phyloP scores from a whole-genome alignment of 345 rosid species.

The Dovyalis caffra region DNA sequence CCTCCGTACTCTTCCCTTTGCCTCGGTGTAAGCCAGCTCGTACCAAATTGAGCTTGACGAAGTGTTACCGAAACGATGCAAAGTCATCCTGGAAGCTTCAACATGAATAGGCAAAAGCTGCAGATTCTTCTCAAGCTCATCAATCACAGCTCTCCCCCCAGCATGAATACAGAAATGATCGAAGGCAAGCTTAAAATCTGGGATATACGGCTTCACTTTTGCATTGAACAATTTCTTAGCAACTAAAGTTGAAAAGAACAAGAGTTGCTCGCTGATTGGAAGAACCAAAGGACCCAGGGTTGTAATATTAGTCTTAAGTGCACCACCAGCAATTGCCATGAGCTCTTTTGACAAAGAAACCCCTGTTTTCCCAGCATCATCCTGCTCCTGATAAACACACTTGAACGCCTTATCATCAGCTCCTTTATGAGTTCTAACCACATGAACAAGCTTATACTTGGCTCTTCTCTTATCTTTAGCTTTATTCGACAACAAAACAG shows the following conservation, averaged over 20 bases:
- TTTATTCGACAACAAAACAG: slow-evolving; percentile 67
- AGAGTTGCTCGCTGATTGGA: slow-evolving; percentile 82
- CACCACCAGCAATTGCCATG: slow-evolving; percentile 88
- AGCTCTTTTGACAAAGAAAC: slow-evolving; percentile 88
- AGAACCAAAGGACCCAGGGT: slow-evolving; percentile 90
- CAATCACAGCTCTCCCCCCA: slow-evolving; percentile 90
- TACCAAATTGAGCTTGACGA: slow-evolving; percentile 95
- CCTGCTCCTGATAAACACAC: slow-evolving; percentile 90
- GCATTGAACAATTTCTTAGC: slow-evolving; percentile 58
- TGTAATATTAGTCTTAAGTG: slow-evolving; percentile 80
- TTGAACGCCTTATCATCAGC: slow-evolving; percentile 79
- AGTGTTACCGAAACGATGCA: slow-evolving; percentile 88
- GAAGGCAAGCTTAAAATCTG: slow-evolving; percentile 91
- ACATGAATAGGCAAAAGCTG: slow-evolving; percentile 66
- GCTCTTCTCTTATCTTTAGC: slow-evolving; percentile 51
- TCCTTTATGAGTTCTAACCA: slow-evolving; percentile 90
- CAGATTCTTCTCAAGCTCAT: slow-evolving; percentile 91
- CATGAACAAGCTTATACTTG: slow-evolving; percentile 79
- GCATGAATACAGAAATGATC: slow-evolving; percentile 91
- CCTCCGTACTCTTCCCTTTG: slow-evolving; percentile 73
- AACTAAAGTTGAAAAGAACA: slow-evolving; percentile 72
- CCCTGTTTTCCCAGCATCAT: slow-evolving; percentile 69
- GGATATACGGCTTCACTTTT: slow-evolving; percentile 77
- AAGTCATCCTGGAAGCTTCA: slow-evolving; percentile 87
- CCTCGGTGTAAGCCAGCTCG: slow-evolving; percentile 78